Percentiles rank a stretch among this genome's conserved stretches.
phyloP scores from a whole-genome alignment of 768 basidiomycete genomes.

The Albatrellus ellisii region DNA sequence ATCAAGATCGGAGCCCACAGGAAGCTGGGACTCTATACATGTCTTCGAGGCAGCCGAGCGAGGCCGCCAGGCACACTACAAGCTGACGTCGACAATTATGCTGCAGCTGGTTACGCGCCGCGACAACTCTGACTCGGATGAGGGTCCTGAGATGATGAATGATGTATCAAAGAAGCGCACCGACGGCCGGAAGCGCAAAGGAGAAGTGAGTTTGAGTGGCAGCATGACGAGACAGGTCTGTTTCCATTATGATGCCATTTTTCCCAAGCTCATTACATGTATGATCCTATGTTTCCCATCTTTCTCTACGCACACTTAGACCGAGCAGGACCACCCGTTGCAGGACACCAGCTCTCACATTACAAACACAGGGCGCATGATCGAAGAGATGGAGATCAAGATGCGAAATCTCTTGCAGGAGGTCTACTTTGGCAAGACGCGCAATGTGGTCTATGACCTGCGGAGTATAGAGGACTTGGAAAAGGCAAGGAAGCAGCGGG shows the following conservation, averaged over 20 bases:
- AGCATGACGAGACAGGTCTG: constrained; percentile 95
- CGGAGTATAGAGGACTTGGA: constrained; percentile 81
- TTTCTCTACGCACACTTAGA: constrained; percentile 29
- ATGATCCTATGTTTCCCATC: neutral
- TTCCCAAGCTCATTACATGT: neutral
- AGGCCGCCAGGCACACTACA: constrained; percentile 89
- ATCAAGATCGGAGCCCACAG: constrained; percentile 48
- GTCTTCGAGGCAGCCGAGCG: constrained; percentile 93
- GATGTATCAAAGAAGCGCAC: constrained; percentile 22
- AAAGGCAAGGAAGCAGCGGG: constrained; percentile 63
- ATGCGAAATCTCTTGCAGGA: constrained; percentile 93
- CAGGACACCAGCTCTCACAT: constrained; percentile 79
- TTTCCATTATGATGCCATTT: constrained; percentile 2
- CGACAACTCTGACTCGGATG: constrained; percentile 14
- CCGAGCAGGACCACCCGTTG: constrained; percentile 77
- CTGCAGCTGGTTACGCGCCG: constrained; percentile 64
- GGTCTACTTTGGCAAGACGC: constrained; percentile 94
- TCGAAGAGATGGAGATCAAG: constrained; percentile 99
- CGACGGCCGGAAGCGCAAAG: constrained; percentile 43
- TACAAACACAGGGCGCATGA: constrained; percentile 85
- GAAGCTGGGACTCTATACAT: constrained; percentile 97
- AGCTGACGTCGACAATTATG: constrained; percentile 95
- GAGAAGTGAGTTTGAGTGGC: constrained; percentile 78
- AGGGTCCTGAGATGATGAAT: constrained; percentile 1
- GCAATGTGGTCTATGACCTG: constrained; percentile 88